phyloP scores from a whole-genome alignment of 1,284 basidiomycete species.

The Pseudozyma sp. region DNA sequence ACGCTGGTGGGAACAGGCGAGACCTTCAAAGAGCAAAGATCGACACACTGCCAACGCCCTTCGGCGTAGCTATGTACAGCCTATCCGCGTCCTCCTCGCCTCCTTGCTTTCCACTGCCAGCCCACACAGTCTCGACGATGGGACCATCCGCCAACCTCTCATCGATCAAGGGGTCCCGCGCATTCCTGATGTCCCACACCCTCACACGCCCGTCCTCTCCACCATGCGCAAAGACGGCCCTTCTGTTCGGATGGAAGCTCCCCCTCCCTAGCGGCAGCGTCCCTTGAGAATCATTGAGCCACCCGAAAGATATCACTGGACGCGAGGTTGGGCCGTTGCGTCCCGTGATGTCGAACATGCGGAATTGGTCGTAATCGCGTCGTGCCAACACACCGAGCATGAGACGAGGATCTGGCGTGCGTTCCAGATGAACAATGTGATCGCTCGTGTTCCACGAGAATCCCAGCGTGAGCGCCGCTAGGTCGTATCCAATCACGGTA shows the following conservation, averaged over 20 bases:
- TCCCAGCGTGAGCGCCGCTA: constrained; percentile 24
- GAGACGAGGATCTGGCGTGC: constrained; percentile 41
- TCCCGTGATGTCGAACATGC: constrained; percentile 46
- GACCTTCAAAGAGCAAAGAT: constrained; percentile 2
- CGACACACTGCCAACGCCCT: constrained; percentile 22
- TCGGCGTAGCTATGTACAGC: constrained; percentile 27
- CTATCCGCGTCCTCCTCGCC: constrained; percentile 6
- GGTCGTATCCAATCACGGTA: constrained; percentile 36
- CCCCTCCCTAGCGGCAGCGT: constrained; percentile 32
- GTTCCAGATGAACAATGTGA: constrained; percentile 40
- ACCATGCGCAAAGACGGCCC: constrained; percentile 41
- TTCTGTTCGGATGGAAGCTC: constrained; percentile 31
- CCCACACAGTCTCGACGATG: constrained; percentile 41
- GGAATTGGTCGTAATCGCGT: constrained; percentile 48
- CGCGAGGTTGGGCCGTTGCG: constrained; percentile 33
- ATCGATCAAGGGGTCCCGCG: constrained; percentile 34
- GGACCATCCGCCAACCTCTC: constrained; percentile 33
- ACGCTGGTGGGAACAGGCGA: not conserved
- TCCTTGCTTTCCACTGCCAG: constrained; percentile 2
- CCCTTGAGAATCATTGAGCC: constrained; percentile 40
- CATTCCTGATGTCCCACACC: constrained; percentile 47
- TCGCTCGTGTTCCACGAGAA: constrained; percentile 48
- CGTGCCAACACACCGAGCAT: constrained; percentile 34
- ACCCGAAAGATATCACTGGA: constrained; percentile 43
- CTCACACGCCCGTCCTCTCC: constrained; percentile 39